Evolutionary conservation across 306 rosid species (phyloP).

Genomic region (Herpetospermum pedunculosum): DNA sequence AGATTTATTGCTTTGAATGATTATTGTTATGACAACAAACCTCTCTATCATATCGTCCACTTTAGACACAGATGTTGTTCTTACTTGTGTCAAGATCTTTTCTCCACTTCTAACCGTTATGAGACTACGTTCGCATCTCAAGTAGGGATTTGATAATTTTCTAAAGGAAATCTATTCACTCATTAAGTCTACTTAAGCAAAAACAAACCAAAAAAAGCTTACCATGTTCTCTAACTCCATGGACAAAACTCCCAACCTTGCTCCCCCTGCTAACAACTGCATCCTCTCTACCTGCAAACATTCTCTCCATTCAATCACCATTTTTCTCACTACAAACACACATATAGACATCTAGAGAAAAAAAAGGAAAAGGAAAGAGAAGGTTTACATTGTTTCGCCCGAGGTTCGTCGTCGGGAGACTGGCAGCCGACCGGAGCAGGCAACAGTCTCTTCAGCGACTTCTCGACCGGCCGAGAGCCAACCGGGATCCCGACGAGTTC

Average conservation of each 20-base stretch:
- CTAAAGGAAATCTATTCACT: too few species aligned
- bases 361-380: neutral
- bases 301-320: neutral
- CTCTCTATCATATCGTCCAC: neutral
- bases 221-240: slow-evolving; percentile 31
- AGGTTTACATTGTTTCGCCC: slow-evolving; percentile 17
- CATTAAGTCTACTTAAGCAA: neutral
- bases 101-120: neutral
- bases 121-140: neutral
- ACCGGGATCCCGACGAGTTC: slow-evolving; percentile 25
- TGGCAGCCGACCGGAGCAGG: slow-evolving; percentile 15
- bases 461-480: slow-evolving; percentile 4
- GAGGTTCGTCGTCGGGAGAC: slow-evolving; percentile 1
- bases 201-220: neutral
- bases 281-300: slow-evolving; percentile 13
- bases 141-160: neutral
- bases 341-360: neutral
- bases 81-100: neutral
- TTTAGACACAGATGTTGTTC: too few species aligned
- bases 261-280: slow-evolving; percentile 17
- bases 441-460: slow-evolving; percentile 19
- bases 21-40: neutral
- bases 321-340: neutral
- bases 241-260: slow-evolving; percentile 21
- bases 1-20: neutral